Base-by-base conservation (phyloP, 2,329 filamentous ascomycete species). In the Pseudocercospora pini-densiflorae region DNA sequence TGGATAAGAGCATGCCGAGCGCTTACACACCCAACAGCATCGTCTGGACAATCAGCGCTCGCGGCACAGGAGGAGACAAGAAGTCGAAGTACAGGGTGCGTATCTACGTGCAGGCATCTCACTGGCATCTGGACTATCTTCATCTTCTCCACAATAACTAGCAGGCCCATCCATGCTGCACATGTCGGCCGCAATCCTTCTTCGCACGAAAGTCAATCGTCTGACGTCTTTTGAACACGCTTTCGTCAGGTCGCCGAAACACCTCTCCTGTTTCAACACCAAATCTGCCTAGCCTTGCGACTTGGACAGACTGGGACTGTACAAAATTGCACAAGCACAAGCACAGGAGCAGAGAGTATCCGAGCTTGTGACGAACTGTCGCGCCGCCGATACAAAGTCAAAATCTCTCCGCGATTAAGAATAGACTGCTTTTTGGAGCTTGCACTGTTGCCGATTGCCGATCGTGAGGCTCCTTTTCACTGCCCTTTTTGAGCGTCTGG, bases 371-470 rank as follows among this genome's bases (percentile, higher is more conserved):
- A 16, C 21, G 49, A 27, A 24, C 49, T 27, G 21, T 27, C 47
- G 21, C 47, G 47, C 47, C 47, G 23, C n/a, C 47, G 40, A 19
- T 27, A 36, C 19, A 27, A 53, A 53, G 21, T 53, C 49, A 53
- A 53, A 23, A 51, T 21, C 23, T 51, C 47, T 24, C 47, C 47
- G 47, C 47, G 47, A 51, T 51, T 16, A 51, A 51, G 47, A 53
- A 53, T 53, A 53, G 49, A 53, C 10, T 53, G 49, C 49, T 19
- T 24, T n/a, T 51, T 51, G 21, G 47, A 51, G 49, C 49, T 23
- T n/a, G 51, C 51, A 27, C 51, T 24, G 14, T 54, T 29, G 51
- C 51, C 51, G 51, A 54, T 9, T 29, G 24, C 51, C 51, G 51
- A 54, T 54, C 51, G 36, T 40, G 16, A 40, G 36, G 14, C 12